phyloP scores from a whole-genome alignment of 345 rosid species.

The Pistacia integerrima region DNA sequence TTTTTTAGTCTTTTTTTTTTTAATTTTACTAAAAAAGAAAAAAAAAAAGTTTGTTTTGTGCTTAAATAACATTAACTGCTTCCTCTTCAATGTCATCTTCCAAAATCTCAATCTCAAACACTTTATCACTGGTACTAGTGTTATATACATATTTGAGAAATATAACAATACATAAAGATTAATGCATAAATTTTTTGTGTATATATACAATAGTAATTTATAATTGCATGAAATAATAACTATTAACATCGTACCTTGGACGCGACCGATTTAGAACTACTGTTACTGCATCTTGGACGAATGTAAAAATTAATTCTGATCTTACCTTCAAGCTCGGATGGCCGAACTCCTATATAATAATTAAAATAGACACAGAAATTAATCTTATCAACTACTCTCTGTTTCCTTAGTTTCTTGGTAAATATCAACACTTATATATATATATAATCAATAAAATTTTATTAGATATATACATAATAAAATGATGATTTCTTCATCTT shows the following conservation, averaged over 20 bases:
- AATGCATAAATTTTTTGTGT: too few species aligned
- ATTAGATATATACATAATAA: too few species aligned
- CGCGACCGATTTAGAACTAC: conserved; percentile 37
- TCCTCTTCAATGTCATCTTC: conserved; percentile 44
- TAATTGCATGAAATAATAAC: not conserved
- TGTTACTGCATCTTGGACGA: conserved; percentile 35
- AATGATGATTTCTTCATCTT: too few species aligned
- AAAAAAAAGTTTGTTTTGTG: not conserved
- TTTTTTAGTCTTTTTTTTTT: not conserved
- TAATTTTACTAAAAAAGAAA: not conserved
- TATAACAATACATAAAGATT: too few species aligned
- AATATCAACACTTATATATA: too few species aligned
- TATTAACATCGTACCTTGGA: conserved; percentile 43
- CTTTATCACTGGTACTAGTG: conserved; percentile 41
- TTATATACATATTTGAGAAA: too few species aligned
- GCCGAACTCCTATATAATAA: conserved; percentile 32
- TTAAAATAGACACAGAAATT: too few species aligned
- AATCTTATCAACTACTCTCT: too few species aligned
- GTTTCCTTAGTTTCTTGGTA: too few species aligned
- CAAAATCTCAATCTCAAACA: conserved; percentile 45
- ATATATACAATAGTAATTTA: not conserved
- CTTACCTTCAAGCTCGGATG: conserved; percentile 35
- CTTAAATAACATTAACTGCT: conserved; percentile 39
- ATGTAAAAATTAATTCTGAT: conserved; percentile 15
- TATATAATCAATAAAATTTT: too few species aligned